phyloP scores from a whole-genome alignment of 108 stramenopile species.

The Discostella stelligeroides region DNA sequence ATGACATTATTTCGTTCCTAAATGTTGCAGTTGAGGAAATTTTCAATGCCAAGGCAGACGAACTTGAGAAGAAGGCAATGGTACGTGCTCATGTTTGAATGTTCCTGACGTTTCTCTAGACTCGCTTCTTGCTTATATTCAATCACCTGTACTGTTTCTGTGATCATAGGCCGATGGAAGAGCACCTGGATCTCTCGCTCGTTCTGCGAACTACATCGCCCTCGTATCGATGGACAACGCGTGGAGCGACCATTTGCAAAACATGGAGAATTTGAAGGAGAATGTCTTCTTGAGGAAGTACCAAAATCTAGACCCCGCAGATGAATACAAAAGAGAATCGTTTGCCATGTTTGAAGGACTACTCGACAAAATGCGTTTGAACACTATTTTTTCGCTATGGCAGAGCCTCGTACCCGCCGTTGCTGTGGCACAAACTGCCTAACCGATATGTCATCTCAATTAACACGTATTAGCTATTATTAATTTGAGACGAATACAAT shows the following conservation, averaged over 20 bases:
- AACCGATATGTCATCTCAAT: constrained; percentile 2
- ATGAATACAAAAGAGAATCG: constrained; percentile 80
- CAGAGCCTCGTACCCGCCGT: constrained; percentile 58
- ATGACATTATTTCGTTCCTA: constrained; percentile 57
- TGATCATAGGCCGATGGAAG: constrained; percentile 48
- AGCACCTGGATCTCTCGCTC: constrained; percentile 64
- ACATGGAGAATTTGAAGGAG: constrained; percentile 88
- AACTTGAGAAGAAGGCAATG: constrained; percentile 62
- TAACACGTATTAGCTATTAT: too few relatives aligned
- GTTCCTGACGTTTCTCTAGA: neutral
- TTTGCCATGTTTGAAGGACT: constrained; percentile 78
- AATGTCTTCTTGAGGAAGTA: constrained; percentile 78
- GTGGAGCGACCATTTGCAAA: constrained; percentile 89
- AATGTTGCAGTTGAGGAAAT: constrained; percentile 75
- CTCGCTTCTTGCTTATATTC: neutral
- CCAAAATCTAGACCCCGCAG: constrained; percentile 73
- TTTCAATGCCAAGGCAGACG: constrained; percentile 62
- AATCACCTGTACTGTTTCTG: neutral
- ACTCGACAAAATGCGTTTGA: constrained; percentile 80
- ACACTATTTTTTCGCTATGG: constrained; percentile 87
- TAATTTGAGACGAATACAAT: too few relatives aligned
- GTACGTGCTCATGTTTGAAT: constrained; percentile 13
- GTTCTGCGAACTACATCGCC: constrained; percentile 87
- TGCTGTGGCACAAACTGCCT: constrained; percentile 36
- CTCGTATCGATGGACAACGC: constrained; percentile 91